Evolutionary conservation across 768 basidiomycete genomes (phyloP).

Genomic region (Gautieria morchelliformis): DNA sequence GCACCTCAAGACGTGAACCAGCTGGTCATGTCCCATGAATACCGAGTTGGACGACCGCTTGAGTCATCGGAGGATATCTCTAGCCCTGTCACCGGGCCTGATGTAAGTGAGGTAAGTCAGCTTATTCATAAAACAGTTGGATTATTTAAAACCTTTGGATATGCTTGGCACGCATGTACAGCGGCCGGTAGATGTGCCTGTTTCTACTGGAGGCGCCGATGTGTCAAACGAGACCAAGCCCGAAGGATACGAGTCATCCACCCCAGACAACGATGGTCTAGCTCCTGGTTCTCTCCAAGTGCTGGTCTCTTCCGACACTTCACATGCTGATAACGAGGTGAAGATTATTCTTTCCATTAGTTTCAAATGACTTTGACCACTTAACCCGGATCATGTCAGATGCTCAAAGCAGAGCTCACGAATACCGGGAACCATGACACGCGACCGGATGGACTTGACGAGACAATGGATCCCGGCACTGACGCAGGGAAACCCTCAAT

Average conservation of each 20-base stretch:
- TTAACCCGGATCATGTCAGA: neutral
- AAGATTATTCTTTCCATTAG: neutral
- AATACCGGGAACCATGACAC: neutral
- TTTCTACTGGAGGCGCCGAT: neutral
- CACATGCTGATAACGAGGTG: neutral
- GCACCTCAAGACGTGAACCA: too few relatives aligned
- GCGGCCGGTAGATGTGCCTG: neutral
- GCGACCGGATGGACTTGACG: neutral
- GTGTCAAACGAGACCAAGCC: neutral
- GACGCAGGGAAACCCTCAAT: neutral
- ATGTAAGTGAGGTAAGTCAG: too few relatives aligned
- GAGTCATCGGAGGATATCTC: too few relatives aligned
- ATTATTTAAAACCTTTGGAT: too few relatives aligned
- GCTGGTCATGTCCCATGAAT: too few relatives aligned
- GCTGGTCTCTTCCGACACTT: neutral
- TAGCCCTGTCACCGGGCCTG: too few relatives aligned
- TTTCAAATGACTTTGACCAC: neutral
- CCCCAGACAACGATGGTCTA: neutral
- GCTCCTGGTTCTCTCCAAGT: neutral
- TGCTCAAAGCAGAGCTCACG: neutral
- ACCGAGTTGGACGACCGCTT: too few relatives aligned
- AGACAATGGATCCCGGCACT: neutral
- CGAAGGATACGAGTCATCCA: neutral
- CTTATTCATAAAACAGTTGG: too few relatives aligned
- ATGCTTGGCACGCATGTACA: too few relatives aligned